A percentile compares a stretch with the other conserved stretches of the same genome.
Conservation (phyloP, 2,329 filamentous ascomycete species). For the Fusarium miscanthi region DNA sequence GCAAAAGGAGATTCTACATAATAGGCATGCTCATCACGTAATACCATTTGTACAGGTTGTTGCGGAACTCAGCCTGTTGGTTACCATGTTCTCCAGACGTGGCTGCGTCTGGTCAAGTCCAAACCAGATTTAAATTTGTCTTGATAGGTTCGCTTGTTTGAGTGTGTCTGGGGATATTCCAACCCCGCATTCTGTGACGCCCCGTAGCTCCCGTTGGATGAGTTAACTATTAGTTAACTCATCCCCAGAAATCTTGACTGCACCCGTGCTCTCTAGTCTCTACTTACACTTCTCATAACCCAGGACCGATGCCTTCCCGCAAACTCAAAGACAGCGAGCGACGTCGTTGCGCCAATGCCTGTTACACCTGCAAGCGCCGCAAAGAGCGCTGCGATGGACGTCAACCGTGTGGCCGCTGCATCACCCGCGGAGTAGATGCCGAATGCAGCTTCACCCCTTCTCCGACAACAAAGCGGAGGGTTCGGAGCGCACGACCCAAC, state of each 20-base stretch:
- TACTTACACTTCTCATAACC: too few species aligned
- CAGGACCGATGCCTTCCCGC: background rate
- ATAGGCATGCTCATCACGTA: background rate
- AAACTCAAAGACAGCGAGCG: background rate
- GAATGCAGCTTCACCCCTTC: background rate
- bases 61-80: background rate
- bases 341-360: background rate
- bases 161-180: background rate
- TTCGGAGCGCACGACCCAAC: background rate
- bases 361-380: background rate
- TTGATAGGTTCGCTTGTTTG: background rate
- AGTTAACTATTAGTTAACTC: background rate
- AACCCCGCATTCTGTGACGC: background rate
- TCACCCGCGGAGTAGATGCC: background rate
- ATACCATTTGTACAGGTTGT: background rate
- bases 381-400: background rate
- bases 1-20: too few species aligned
- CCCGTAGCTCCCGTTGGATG: fast-evolving
- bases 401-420: background rate
- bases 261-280: background rate
- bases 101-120: background rate
- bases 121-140: background rate
- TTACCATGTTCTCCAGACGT: background rate
- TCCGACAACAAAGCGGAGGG: background rate
- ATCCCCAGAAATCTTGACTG: background rate